Percentiles rank a stretch among this genome's conserved stretches.
Conservation (phyloP, 2,329 filamentous ascomycete genomes). For the Cordyceps militaris region DNA sequence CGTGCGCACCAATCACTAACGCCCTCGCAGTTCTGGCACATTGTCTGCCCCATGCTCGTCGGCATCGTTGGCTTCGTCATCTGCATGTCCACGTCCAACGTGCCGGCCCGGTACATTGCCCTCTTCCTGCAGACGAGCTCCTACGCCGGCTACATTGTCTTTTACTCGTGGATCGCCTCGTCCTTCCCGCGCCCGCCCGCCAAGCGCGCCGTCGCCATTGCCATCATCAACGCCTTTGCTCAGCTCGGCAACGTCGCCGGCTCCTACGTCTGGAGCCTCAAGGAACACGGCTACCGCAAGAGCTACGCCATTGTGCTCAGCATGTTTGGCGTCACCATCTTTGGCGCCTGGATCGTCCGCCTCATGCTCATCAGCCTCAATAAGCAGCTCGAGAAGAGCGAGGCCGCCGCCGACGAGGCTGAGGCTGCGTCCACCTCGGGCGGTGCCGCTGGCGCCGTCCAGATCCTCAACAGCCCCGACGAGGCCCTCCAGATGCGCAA, state of each 20-base stretch:
- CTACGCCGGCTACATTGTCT: slow-evolving; percentile 52
- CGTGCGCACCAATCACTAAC: not conserved
- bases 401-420: slow-evolving; percentile 29
- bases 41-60: slow-evolving; percentile 43
- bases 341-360: slow-evolving; percentile 43
- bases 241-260: slow-evolving; percentile 54
- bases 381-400: slow-evolving; percentile 38
- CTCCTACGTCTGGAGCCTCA: slow-evolving; percentile 55
- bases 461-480: slow-evolving; percentile 34
- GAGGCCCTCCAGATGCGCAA: slow-evolving; percentile 38
- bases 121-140: slow-evolving; percentile 52
- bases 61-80: slow-evolving; percentile 54
- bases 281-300: slow-evolving; percentile 53
- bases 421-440: not conserved
- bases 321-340: slow-evolving; percentile 55
- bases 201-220: slow-evolving; percentile 54
- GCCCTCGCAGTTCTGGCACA: slow-evolving; percentile 47
- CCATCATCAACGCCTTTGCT: slow-evolving; percentile 52
- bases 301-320: slow-evolving; percentile 58
- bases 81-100: slow-evolving; percentile 49
- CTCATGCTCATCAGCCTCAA: slow-evolving; percentile 40
- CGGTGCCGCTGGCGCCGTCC: slow-evolving; percentile 32
- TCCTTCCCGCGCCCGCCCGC: slow-evolving; percentile 52
- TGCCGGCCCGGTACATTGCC: slow-evolving; percentile 51
- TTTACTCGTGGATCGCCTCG: slow-evolving; percentile 52